Evolutionary conservation across 306 rosid species (phyloP).

Genomic region (Malus orientalis): DNA sequence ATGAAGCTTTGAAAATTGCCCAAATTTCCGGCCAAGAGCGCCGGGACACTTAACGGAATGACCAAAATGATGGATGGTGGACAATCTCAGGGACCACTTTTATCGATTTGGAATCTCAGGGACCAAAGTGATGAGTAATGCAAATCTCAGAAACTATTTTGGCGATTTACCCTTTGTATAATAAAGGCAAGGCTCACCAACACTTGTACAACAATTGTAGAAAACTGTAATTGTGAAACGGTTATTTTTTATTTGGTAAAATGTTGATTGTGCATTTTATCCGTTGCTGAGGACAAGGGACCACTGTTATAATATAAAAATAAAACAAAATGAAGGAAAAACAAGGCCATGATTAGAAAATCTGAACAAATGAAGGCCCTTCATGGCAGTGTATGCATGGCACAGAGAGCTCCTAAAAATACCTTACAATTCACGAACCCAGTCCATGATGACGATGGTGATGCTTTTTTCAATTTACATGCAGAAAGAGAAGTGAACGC

Average conservation of each 20-base stretch:
- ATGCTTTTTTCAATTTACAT: neutral
- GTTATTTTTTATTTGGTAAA: neutral
- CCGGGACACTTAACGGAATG: too few relatives aligned
- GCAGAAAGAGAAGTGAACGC: neutral
- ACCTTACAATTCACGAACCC: slow-evolving; percentile 12
- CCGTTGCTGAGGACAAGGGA: neutral
- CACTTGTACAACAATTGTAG: too few relatives aligned
- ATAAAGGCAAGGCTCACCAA: too few relatives aligned
- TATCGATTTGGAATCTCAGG: too few relatives aligned
- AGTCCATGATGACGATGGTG: neutral
- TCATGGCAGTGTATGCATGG: neutral
- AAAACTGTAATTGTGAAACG: too few relatives aligned
- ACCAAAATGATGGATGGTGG: too few relatives aligned
- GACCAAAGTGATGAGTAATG: too few relatives aligned
- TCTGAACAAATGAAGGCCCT: neutral
- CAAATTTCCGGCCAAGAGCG: too few relatives aligned
- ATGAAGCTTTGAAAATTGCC: too few relatives aligned
- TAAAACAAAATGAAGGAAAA: neutral
- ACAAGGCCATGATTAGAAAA: neutral
- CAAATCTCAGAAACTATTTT: too few relatives aligned
- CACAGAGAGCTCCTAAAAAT: slow-evolving; percentile 22
- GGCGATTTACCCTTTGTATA: too few relatives aligned
- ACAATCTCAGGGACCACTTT: too few relatives aligned
- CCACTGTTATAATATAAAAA: neutral
- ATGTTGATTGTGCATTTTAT: neutral